phyloP scores from a whole-genome alignment of 108 stramenopile species.

The Cylindrotheca closterium region DNA sequence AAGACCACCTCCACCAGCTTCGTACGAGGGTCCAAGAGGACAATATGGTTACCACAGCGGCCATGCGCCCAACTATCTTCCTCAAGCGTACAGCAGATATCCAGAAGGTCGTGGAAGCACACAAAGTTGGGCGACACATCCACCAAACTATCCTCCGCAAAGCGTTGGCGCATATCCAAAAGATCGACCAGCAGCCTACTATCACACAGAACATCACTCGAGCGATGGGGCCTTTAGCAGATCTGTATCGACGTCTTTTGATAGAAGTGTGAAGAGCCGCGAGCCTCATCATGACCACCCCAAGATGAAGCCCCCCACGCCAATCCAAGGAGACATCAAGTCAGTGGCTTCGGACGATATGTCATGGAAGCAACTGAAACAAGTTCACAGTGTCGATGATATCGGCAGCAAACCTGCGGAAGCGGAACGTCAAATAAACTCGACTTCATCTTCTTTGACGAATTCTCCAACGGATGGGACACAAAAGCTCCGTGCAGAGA shows the following conservation, averaged over 20 bases:
- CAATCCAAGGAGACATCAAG: constrained; percentile 3
- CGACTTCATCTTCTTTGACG: constrained; percentile 50
- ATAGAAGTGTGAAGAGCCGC: constrained; percentile 37
- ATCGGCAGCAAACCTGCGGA: constrained; percentile 6
- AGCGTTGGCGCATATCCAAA: constrained; percentile 13
- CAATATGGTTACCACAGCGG: constrained; percentile 4
- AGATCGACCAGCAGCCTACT: constrained; percentile 8
- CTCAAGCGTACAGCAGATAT: constrained; percentile 24
- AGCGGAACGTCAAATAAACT: constrained; percentile 21
- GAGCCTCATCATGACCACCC: constrained; percentile 8
- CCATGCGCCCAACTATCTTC: constrained; percentile 26
- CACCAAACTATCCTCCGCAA: constrained; percentile 18
- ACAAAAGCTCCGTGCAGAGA: constrained; percentile 17
- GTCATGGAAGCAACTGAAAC: constrained; percentile 65
- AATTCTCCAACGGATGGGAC: constrained; percentile 59
- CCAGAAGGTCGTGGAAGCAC: constrained; percentile 3
- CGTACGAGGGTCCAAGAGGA: constrained; percentile 11
- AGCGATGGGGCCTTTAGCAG: constrained; percentile 29
- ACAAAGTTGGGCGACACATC: constrained; percentile 13
- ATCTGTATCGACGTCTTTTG: constrained; percentile 57
- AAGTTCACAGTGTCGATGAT: constrained; percentile 66
- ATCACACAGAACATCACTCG: constrained; percentile 16
- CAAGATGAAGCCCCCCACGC: not conserved
- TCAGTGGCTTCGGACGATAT: constrained; percentile 43
- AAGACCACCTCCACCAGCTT: constrained; percentile 43